A percentile compares a stretch with the other conserved stretches of the same genome.
Evolutionary conservation across 306 rosid species (phyloP).

Genomic region (Pterocarpus santalinus): DNA sequence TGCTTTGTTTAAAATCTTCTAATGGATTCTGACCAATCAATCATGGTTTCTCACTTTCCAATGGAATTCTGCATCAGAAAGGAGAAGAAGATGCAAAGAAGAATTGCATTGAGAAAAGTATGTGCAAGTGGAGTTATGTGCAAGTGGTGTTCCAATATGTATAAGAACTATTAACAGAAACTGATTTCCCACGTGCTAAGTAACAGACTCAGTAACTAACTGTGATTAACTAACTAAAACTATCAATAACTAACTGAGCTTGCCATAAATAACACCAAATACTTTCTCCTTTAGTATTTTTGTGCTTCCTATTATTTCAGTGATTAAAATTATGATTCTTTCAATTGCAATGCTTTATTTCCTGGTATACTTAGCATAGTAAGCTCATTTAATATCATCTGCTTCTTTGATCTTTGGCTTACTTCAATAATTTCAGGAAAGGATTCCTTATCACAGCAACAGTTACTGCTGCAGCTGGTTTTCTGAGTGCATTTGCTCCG

Average conservation of each 20-base stretch:
- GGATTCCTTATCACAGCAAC: constrained; percentile 91
- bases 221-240: no score
- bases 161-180: no score
- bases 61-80: no score
- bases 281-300: not conserved
- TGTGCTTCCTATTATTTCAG: not conserved
- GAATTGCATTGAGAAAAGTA: no score
- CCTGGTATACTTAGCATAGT: not conserved
- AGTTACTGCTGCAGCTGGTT: constrained; percentile 79
- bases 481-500: constrained; percentile 89
- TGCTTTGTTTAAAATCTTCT: constrained; percentile 20
- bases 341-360: constrained; percentile 27
- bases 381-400: constrained; percentile 33
- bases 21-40: not conserved
- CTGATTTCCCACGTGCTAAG: no score
- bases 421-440: constrained; percentile 67
- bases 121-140: no score
- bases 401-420: constrained; percentile 38
- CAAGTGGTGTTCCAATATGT: no score
- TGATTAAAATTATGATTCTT: constrained; percentile 12
- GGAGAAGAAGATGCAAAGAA: no score
- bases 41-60: not conserved
- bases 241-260: no score
- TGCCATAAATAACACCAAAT: no score
- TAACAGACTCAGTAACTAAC: no score